Evolutionary conservation across 2,329 filamentous ascomycete genomes (phyloP), one percentile per base, ranked within the genome.

Genomic region (Xylaria sp.): DNA sequence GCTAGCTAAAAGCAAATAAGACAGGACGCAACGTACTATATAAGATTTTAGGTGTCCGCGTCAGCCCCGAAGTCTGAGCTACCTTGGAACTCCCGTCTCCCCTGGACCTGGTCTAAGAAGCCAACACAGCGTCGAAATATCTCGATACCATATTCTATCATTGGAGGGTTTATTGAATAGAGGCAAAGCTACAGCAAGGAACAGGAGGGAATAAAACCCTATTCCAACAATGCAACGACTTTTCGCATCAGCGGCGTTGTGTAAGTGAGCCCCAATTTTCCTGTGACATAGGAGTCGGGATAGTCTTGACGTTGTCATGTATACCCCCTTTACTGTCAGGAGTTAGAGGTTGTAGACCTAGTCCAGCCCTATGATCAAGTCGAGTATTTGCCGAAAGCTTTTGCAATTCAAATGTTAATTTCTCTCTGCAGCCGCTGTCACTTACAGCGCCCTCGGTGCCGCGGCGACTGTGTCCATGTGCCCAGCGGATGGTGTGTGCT

Each of bases 401-500:
- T 9, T 36, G 13, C 2, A 23, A 46, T 55, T 32, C 32, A 3
- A 3, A 43, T 30, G 52, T 61, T 71, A 23, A 71, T 45, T 1
- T 43, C 15, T 41, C 20, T 46, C 20, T 28, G 20, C 30, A 77
- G 75, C 72, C 65, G 72, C 70, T 10, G 15, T 75, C 58, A 65
- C 68, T 60, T 74, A 67, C 53, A 69, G 67, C 58, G 57, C 61
- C 1, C 34, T 74, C 25, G 72, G 75, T 3, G 74, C 78, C 4
- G 78, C 77, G 25, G 72, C 68, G 4, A 70, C 77, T 7, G 62
- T 77, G n/a, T 72, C 75, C 15, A 78, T 79, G 72, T 88, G 86
- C 72, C 81, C 84, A 48, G 75, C 74, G 2, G 70, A 74, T 34
- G 72, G 79, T n/a, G 76, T 89, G 46, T 89, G 87, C 77, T 89